These are phyloP conservation scores for Nectriaceae sp. DNA, from an alignment of 2,329 filamentous ascomycete genomes.

Conservation along the genomic window DNA sequence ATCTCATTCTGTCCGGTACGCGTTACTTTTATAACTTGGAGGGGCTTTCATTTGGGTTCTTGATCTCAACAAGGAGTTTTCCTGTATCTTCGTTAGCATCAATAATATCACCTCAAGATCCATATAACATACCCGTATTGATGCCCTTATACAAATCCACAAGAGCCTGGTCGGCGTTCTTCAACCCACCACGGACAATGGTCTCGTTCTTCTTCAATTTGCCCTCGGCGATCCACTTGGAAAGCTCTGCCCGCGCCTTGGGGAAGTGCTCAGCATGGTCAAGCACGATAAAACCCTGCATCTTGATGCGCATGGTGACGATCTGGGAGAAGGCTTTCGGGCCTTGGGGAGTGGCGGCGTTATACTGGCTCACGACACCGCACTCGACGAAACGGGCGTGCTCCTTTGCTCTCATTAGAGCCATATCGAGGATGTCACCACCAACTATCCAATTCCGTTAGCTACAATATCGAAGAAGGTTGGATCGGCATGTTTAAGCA, in stretches of 20 bases:
- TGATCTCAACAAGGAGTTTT: slow-evolving; percentile 44
- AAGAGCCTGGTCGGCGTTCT: slow-evolving; percentile 64
- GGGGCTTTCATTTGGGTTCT: slow-evolving; percentile 32
- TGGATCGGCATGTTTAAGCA: background rate
- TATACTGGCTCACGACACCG: slow-evolving; percentile 72
- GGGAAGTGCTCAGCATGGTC: slow-evolving; percentile 65
- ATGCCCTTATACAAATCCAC: slow-evolving; percentile 66
- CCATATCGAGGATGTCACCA: slow-evolving; percentile 69
- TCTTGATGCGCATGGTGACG: slow-evolving; percentile 57
- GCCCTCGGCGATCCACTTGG: slow-evolving; percentile 68
- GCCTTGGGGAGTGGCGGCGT: slow-evolving; percentile 55
- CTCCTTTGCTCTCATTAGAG: slow-evolving; percentile 61
- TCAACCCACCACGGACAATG: slow-evolving; percentile 68
- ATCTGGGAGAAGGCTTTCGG: slow-evolving; percentile 58
- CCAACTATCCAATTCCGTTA: no score
- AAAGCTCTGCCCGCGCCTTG: slow-evolving; percentile 62
- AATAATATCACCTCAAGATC: background rate
- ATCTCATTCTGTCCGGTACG: no score
- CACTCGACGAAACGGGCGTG: slow-evolving; percentile 72
- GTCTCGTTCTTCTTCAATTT: slow-evolving; percentile 75
- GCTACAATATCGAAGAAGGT: no score
- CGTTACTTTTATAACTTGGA: slow-evolving; percentile 27
- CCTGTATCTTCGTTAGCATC: slow-evolving; percentile 32
- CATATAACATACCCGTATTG: slow-evolving; percentile 55
- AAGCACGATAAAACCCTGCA: slow-evolving; percentile 75